Conservation (phyloP, 2,329 filamentous ascomycete species). For the Mycosphaerella sp. region DNA sequence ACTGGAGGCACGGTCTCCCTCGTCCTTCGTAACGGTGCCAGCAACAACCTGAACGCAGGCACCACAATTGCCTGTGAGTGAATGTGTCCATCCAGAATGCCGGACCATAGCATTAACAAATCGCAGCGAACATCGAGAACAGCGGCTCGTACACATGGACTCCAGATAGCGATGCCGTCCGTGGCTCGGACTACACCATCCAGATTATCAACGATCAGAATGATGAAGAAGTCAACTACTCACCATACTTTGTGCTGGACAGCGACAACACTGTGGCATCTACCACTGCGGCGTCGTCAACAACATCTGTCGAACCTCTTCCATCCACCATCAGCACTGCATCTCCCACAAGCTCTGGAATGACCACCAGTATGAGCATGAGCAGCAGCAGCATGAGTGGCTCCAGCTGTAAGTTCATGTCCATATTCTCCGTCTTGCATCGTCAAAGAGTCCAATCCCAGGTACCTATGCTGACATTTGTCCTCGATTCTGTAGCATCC, state of each 20-base stretch:
- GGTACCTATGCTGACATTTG: too few relatives aligned
- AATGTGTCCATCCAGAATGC: background rate
- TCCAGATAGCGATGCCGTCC: slow-evolving; percentile 37
- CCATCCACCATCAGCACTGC: slow-evolving; percentile 17
- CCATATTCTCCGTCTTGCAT: background rate
- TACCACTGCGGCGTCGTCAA: slow-evolving; percentile 28
- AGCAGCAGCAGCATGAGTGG: background rate
- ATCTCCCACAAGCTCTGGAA: slow-evolving; percentile 15
- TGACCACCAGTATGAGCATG: background rate
- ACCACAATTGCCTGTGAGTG: slow-evolving; percentile 23
- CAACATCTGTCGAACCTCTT: slow-evolving; percentile 17
- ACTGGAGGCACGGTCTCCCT: slow-evolving; percentile 47
- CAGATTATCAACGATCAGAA: slow-evolving; percentile 47
- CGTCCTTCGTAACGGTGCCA: slow-evolving; percentile 39
- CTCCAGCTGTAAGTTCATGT: background rate
- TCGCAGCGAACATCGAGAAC: slow-evolving; percentile 41
- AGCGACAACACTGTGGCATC: slow-evolving; percentile 39
- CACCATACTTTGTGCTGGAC: slow-evolving; percentile 46
- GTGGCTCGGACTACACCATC: slow-evolving; percentile 46
- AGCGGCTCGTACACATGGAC: slow-evolving; percentile 46
- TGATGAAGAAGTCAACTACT: slow-evolving; percentile 45
- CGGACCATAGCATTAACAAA: background rate
- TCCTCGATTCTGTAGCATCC: background rate
- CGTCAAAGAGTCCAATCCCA: too few relatives aligned
- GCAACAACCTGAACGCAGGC: slow-evolving; percentile 34